Evolutionary conservation across 441 rosid species (phyloP).

Genomic region (Pelargonium myrrhifolium): DNA sequence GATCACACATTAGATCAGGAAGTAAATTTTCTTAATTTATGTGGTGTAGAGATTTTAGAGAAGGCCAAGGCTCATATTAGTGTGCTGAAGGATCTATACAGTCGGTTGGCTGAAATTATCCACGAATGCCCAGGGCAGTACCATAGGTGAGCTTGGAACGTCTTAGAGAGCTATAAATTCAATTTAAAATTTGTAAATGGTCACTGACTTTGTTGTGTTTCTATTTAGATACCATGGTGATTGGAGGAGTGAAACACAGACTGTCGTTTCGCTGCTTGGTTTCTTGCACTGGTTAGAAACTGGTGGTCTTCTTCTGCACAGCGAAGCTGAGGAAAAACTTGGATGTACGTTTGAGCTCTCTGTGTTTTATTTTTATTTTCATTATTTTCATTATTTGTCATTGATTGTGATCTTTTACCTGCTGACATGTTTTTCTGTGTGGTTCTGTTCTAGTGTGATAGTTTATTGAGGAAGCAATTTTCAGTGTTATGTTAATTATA

Average conservation of each 20-base stretch:
- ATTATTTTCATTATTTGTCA: background rate
- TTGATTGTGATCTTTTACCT: background rate
- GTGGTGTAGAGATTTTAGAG: conserved; percentile 51
- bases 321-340: conserved; percentile 66
- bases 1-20: background rate
- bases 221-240: conserved; percentile 74
- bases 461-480: background rate
- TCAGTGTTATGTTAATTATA: background rate
- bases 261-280: conserved; percentile 68
- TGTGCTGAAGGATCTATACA: conserved; percentile 50
- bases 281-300: conserved; percentile 90
- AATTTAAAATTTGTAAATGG: conserved; percentile 1
- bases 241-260: conserved; percentile 89
- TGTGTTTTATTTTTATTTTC: background rate
- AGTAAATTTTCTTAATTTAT: background rate
- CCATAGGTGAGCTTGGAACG: conserved; percentile 39
- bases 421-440: background rate
- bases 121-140: conserved; percentile 61
- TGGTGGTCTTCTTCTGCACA: conserved; percentile 63
- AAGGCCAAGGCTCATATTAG: conserved; percentile 52
- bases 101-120: conserved; percentile 48
- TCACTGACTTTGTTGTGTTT: conserved; percentile 15
- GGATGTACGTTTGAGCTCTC: conserved; percentile 48
- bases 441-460: background rate
- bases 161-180: background rate